Conservation (phyloP, 192 early-diverging fungal species). For the Nowakowskiella sp. region DNA sequence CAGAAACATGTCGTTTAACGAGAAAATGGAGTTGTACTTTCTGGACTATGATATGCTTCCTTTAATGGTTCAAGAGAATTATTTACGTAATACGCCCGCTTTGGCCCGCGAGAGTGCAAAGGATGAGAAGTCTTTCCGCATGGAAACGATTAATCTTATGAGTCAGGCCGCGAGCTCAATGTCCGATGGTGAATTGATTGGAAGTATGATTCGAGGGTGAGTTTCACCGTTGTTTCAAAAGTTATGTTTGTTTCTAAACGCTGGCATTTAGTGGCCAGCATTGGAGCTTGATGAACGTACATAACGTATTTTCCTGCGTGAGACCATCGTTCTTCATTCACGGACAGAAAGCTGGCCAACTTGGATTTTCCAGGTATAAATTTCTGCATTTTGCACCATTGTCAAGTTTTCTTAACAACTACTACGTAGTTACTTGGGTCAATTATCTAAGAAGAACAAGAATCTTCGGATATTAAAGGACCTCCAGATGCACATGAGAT, state of each 20-base stretch:
- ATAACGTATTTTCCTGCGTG: constrained; percentile 76
- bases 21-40: constrained; percentile 88
- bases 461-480: constrained; percentile 64
- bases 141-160: constrained; percentile 51
- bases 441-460: constrained; percentile 76
- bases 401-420: no score
- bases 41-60: constrained; percentile 78
- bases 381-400: no score
- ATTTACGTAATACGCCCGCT: constrained; percentile 61
- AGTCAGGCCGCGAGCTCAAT: constrained; percentile 82
- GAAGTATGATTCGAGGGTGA: constrained; percentile 59
- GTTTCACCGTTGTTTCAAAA: constrained; percentile 11
- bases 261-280: constrained; percentile 67
- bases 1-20: constrained; percentile 43
- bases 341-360: constrained; percentile 36
- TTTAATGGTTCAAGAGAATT: constrained; percentile 95
- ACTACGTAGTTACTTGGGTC: constrained; percentile 83
- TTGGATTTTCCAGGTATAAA: constrained; percentile 32
- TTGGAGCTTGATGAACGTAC: constrained; percentile 86
- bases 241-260: not conserved
- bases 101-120: constrained; percentile 27
- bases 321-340: constrained; percentile 74
- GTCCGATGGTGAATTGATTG: constrained; percentile 72
- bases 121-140: constrained; percentile 6
- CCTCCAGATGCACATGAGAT: constrained; percentile 80